Evolutionary conservation across 352 stramenopile genomes (phyloP), one percentile per base, ranked within the genome.

Genomic region (Elongisporangium prolatum): DNA sequence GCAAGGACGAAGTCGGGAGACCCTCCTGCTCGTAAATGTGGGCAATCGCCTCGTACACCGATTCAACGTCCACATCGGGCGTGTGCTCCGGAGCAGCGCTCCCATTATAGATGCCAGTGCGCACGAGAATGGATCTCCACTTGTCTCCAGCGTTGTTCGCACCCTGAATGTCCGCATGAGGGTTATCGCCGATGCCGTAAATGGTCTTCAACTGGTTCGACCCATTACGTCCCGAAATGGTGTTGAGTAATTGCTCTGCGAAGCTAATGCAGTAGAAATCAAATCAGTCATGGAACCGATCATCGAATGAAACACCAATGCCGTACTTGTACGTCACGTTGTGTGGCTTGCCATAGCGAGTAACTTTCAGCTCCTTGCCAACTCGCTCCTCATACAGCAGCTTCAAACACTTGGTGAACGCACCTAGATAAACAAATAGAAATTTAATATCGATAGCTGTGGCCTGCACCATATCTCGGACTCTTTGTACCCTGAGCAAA

Each of bases 171-270:
- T 97, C 88, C 2, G 86, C 76, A 28, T 86, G 63, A 18, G 88
- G 88, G 61, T 97, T 97, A 72, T 97, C 88, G 8, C 88, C 88
- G 44, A 97, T 94, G 48, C 88, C 89, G 59, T 95, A 97, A 55
- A 96, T 90, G 52, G 66, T 65, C 24, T 72, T 73, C 17, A 95
- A 56, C n/a, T 47, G 53, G 52, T 64, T 69, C 8, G 74, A 72
- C 38, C 66, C 53, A 22, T 65, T 55, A 21, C 71, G 64, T 8
- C 65, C 70, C 3, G 80, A 70, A 44, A 86, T 81, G 48, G 71
- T 63, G 59, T 91, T 85, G 14, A 92, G 63, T 18, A 91, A 73
- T n/a, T 64, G 56, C 56, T 94, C 69, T 0, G 82, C 85, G 54
- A 80, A 93, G 48, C 83, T 93, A 49, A 52, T 20, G 21, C 22